Evolutionary conservation across 306 rosid species (phyloP).

Genomic region (Argentina anserina): DNA sequence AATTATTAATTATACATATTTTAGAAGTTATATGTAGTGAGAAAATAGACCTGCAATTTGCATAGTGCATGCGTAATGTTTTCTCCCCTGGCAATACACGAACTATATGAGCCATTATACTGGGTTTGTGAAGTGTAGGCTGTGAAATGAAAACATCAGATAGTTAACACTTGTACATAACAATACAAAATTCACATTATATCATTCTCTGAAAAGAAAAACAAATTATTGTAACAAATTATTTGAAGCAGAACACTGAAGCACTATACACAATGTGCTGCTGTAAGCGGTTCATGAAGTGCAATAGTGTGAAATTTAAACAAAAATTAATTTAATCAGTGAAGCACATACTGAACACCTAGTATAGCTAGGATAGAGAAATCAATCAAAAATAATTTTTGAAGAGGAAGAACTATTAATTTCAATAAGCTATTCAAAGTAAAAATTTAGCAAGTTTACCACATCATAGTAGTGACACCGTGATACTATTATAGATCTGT

Average conservation of each 20-base stretch:
- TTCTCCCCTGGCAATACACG: constrained; percentile 93
- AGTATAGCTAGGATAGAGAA: not conserved
- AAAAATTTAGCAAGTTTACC: too few species aligned
- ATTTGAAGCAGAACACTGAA: not conserved
- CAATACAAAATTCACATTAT: not conserved
- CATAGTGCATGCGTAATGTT: constrained; percentile 97
- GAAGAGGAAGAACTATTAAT: not conserved
- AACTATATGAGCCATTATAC: constrained; percentile 95
- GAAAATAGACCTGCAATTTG: constrained; percentile 43
- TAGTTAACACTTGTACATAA: not conserved
- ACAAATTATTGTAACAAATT: not conserved
- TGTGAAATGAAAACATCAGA: constrained; percentile 33
- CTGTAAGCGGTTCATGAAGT: not conserved
- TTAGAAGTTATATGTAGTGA: constrained; percentile 2
- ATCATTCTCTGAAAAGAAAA: not conserved
- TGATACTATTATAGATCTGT: too few species aligned
- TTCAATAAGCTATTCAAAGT: not conserved
- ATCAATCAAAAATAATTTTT: not conserved
- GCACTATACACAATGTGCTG: not conserved
- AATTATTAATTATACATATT: not conserved
- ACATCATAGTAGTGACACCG: too few species aligned
- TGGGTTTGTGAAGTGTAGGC: constrained; percentile 99
- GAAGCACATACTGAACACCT: not conserved
- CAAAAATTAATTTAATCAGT: not conserved
- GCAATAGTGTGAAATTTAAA: not conserved